Percentiles rank a stretch among this genome's conserved stretches.
These are phyloP conservation scores for Talaromyces sp. DNA, from an alignment of 2,329 filamentous ascomycete species.

Conservation along the genomic window DNA sequence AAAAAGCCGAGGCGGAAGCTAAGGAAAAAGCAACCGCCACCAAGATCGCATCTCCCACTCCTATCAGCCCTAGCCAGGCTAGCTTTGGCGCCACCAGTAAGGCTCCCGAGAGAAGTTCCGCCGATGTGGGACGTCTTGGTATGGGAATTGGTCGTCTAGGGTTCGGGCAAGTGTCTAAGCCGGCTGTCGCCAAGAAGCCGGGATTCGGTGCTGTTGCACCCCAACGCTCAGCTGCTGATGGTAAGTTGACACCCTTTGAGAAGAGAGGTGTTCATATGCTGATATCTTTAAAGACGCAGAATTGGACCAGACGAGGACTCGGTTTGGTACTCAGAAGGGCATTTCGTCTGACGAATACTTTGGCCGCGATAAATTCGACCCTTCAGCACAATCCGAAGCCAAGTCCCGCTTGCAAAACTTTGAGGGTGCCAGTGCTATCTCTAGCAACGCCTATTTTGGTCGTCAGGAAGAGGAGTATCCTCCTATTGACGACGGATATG, in stretches of 20 bases:
- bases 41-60: slow-evolving; percentile 69
- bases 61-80: slow-evolving; percentile 61
- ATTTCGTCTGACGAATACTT: slow-evolving; percentile 99
- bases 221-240: slow-evolving; percentile 64
- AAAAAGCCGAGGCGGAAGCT: slow-evolving; percentile 49
- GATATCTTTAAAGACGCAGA: slow-evolving; percentile 56
- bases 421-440: slow-evolving; percentile 87
- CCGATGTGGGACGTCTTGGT: slow-evolving; percentile 81
- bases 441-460: slow-evolving; percentile 96
- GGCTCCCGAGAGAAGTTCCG: slow-evolving; percentile 54
- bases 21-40: slow-evolving; percentile 48
- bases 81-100: slow-evolving; percentile 58
- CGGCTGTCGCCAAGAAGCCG: slow-evolving; percentile 66
- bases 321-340: slow-evolving; percentile 89
- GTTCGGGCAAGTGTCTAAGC: slow-evolving; percentile 76
- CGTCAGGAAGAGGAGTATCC: slow-evolving; percentile 76
- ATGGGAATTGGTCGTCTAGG: slow-evolving; percentile 84
- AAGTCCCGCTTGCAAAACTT: slow-evolving; percentile 85
- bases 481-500: slow-evolving; percentile 68
- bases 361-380: slow-evolving; percentile 81
- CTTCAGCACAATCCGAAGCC: slow-evolving; percentile 74
- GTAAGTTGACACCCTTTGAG: slow-evolving; percentile 43
- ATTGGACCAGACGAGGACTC: slow-evolving; percentile 76
- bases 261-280: slow-evolving; percentile 5
- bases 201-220: slow-evolving; percentile 84